Base-by-base conservation (phyloP, 1,139 yeast species). In the Taphrina pruni region DNA sequence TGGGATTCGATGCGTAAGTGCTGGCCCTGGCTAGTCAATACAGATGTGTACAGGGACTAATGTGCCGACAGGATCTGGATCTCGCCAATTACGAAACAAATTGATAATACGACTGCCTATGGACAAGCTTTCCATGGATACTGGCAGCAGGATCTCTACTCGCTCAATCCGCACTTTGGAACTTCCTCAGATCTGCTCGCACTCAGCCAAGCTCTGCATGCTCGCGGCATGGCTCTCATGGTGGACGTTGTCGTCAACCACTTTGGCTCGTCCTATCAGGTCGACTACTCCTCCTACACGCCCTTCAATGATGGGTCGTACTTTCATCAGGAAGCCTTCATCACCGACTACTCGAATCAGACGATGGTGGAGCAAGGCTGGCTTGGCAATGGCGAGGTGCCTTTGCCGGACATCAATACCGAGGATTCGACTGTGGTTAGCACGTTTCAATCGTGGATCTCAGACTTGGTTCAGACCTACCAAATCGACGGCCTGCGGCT, bases 101-200 rank as follows among this genome's bases (percentile, higher is more conserved):
- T 71, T 26, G 72, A 71, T 9, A 51, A 60, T 46, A 45, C 54
- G 9, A 65, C 70, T 6, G 57, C 32, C 41, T 52, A 55, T 61
- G 72, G 72, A 26, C 51, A 64, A 39, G 72, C 70, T 6, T 71
- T 54, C 21, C 72, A 71, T 52, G 72, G 72, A 20, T 71, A 70
- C 66, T 71, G 72, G 72, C 66, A 54, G 39, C 60, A 65, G 21
- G 65, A 71, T 39, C 52, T 62, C 21, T 65, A 70, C 48, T 11
- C 65, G 1, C 46, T 67, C 11, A 71, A 71, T 50, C 58, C 62
- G 7, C 72, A 71, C 43, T 71, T 71, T 26, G 72, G 72, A 26
- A 48, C 65, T 2, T 51, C 58, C n/a, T 65, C 48, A 20, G 72
- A 70, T 39, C 65, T 71, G 36, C 26, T 52, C 17, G 62, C 65